These are phyloP conservation scores for Murraya paniculata DNA, from an alignment of 345 rosid genomes.

Conservation along the genomic window DNA sequence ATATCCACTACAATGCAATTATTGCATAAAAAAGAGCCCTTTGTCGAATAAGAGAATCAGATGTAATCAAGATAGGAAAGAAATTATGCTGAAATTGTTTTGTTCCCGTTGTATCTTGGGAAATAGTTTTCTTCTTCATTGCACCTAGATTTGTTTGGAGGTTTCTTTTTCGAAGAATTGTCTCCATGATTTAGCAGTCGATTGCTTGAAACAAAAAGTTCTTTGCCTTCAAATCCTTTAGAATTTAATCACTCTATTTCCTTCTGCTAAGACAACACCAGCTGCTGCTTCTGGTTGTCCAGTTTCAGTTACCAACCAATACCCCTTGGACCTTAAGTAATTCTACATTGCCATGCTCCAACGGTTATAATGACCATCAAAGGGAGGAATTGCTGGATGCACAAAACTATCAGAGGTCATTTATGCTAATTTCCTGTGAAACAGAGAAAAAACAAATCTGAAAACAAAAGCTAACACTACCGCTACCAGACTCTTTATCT, in stretches of 20 bases:
- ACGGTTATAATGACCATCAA: background rate
- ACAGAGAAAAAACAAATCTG: too few relatives aligned
- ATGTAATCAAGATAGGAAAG: too few relatives aligned
- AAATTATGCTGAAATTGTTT: too few relatives aligned
- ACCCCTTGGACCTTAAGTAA: background rate
- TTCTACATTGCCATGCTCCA: background rate
- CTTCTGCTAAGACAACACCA: background rate
- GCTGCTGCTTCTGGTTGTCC: too few relatives aligned
- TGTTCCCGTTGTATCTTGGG: too few relatives aligned
- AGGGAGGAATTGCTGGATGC: background rate
- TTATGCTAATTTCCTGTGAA: too few relatives aligned
- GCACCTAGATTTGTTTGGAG: background rate
- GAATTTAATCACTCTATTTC: background rate
- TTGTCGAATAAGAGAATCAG: too few relatives aligned
- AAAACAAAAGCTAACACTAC: too few relatives aligned
- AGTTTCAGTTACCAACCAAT: background rate
- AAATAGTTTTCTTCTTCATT: background rate
- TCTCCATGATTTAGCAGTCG: background rate
- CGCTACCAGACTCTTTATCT: too few relatives aligned
- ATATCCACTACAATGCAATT: too few relatives aligned
- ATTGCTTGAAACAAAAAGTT: background rate
- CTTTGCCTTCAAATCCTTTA: background rate
- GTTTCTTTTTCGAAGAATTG: conserved; percentile 5
- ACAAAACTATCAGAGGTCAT: conserved; percentile 6
- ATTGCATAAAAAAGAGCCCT: too few relatives aligned